Conservation (phyloP, 2,329 filamentous ascomycete genomes). For the Sporothrix pallida region DNA sequence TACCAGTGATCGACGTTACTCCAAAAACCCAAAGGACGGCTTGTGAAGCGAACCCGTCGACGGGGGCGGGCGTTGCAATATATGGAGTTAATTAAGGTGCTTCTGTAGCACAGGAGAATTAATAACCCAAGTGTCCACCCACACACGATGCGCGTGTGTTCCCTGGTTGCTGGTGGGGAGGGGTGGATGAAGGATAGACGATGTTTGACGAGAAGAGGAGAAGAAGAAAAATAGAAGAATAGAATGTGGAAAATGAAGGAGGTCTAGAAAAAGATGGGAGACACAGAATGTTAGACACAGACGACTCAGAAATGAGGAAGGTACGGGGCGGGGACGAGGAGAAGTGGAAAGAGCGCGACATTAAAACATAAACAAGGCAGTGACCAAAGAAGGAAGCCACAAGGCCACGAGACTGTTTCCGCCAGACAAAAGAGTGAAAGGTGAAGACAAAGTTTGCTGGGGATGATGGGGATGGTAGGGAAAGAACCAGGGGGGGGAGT, state of each 20-base stretch:
- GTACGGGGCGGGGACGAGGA: not conserved
- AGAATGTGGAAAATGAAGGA: not conserved
- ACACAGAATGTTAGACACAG: not conserved
- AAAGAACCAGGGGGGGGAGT: constrained; percentile 6
- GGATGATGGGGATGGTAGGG: not conserved
- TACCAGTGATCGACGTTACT: constrained; percentile 28
- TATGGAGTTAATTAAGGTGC: constrained; percentile 27
- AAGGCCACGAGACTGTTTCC: constrained; percentile 25
- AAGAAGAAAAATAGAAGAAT: not conserved
- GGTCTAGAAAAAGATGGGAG: not conserved
- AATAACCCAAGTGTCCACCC: constrained; percentile 21
- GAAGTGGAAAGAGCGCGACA: not conserved
- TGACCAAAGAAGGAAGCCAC: constrained; percentile 7
- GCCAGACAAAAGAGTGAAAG: no score
- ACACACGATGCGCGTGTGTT: constrained; percentile 28
- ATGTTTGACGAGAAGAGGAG: not conserved
- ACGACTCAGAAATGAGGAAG: not conserved
- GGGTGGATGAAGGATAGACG: constrained; percentile 3
- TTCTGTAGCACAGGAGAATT: constrained; percentile 27
- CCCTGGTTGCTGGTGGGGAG: constrained; percentile 22
- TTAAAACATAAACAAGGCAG: constrained; percentile 13
- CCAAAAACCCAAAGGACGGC: constrained; percentile 27
- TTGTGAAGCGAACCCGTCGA: constrained; percentile 14
- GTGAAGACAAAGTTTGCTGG: not conserved
- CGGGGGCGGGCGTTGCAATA: constrained; percentile 22